Conservation (phyloP, 1,139 yeast species). For the Yamadazyma triangularis region DNA sequence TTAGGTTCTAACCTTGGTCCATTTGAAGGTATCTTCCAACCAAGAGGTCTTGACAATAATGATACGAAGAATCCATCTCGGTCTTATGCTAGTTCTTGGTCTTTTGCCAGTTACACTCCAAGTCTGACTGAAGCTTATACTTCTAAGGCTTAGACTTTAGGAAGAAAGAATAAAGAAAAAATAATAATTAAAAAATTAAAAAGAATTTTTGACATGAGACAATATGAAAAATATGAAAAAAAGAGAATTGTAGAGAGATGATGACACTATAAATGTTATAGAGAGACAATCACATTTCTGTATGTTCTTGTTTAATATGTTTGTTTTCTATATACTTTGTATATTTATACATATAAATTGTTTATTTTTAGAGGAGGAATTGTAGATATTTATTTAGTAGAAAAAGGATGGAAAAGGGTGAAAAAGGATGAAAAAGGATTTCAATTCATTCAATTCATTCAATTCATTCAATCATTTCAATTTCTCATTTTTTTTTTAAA, state of each 20-base stretch:
- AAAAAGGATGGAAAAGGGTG: too few species aligned
- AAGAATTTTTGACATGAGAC: too few species aligned
- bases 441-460: too few species aligned
- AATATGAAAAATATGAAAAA: background rate
- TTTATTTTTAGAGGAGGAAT: too few species aligned
- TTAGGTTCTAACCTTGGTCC: conserved; percentile 32
- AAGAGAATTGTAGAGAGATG: background rate
- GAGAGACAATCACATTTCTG: too few species aligned
- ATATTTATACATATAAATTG: background rate
- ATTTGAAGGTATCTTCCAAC: conserved; percentile 79
- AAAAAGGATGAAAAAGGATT: too few species aligned
- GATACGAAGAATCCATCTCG: conserved; percentile 65
- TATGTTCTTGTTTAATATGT: background rate
- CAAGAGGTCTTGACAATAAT: conserved; percentile 73
- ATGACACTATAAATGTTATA: background rate
- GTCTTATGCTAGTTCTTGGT: conserved; percentile 46
- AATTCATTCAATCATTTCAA: background rate
- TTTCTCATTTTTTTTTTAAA: too few species aligned
- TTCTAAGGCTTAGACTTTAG: conserved; percentile 47
- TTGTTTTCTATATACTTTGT: background rate
- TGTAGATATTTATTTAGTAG: too few species aligned
- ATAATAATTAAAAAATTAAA: background rate
- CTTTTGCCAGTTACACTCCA: conserved; percentile 48
- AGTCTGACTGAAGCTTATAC: conserved; percentile 53
- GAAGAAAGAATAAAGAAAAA: conserved; percentile 3